Conservation (phyloP, 495 filamentous ascomycete genomes). For the Bryoglossum gracile region DNA sequence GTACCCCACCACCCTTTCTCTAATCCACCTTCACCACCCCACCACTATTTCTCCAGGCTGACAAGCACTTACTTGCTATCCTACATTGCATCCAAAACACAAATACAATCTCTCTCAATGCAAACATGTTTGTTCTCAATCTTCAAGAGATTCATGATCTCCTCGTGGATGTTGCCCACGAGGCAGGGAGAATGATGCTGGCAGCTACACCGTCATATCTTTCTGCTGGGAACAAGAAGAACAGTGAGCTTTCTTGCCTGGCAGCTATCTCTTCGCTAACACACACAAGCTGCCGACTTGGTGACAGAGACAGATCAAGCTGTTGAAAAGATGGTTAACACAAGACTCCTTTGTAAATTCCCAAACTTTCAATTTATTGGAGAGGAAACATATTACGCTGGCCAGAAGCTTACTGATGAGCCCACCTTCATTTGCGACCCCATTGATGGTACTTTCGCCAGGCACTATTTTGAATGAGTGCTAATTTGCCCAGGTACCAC, state of each 20-base stretch:
- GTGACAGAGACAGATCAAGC: constrained; percentile 84
- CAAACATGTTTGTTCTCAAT: constrained; percentile 52
- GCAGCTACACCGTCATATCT: constrained; percentile 60
- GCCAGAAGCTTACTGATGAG: constrained; percentile 50
- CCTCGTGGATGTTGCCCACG: constrained; percentile 62
- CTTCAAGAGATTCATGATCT: constrained; percentile 76
- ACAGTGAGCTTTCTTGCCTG: too few relatives aligned
- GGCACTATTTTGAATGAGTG: too few relatives aligned
- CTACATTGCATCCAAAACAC: too few relatives aligned
- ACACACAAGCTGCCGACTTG: constrained; percentile 60
- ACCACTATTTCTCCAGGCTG: too few relatives aligned
- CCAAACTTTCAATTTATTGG: constrained; percentile 69
- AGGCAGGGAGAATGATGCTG: constrained; percentile 77
- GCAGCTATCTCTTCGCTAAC: too few relatives aligned
- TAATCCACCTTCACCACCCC: too few relatives aligned
- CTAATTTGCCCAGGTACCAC: too few relatives aligned
- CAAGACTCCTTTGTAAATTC: constrained; percentile 53
- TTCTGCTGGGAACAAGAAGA: constrained; percentile 69
- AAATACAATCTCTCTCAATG: too few relatives aligned
- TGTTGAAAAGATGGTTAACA: constrained; percentile 68
- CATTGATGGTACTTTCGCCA: constrained; percentile 67
- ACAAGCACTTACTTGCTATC: too few relatives aligned
- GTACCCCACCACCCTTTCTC: too few relatives aligned
- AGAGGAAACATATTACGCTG: constrained; percentile 76
- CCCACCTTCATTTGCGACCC: constrained; percentile 89